Evolutionary conservation across 73 alveolate genomes (phyloP), one percentile per base, ranked within the genome.

Genomic region (Paramecium caudatum): DNA sequence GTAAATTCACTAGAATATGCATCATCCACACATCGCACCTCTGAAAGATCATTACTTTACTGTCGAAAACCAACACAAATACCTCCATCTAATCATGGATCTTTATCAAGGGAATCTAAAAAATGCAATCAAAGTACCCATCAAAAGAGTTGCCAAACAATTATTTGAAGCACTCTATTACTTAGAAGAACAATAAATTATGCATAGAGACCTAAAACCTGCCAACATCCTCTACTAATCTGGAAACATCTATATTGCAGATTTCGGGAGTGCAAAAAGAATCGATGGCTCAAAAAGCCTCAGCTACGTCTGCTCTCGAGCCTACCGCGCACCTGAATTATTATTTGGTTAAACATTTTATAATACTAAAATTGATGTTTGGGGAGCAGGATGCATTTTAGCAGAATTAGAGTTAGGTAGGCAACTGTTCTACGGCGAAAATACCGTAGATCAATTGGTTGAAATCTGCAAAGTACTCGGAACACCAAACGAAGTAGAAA

Each of bases 271-370:
- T 63, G 13, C 93, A 0, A 86, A 86, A 37, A 62, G 27, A 19
- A 37, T 86, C 15, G 90, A 86, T 63, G 88, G 80, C 61, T 47
- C 85, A 5, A 86, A 61, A 23, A 86, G 68, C 46, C 36, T 78
- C 27, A 70, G 93, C 13, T 92, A 94, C 78, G 93, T 94, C 30
- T 30, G 88, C 19, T 41, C 95, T 9, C 39, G 97, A 82, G 90
- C 84, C 27, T 94, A 94, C 65, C 46, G 96, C 30, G 97, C 97
- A 15, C 97, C 97, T 7, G 97, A 94, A 70, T 82, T 95, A 36
- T 74, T 95, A 23, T 50, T 95, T 12, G 97, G 97, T 36, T 48
- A 93, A 32, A 49, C 92, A 47, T 82, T 85, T 13, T 95, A 95
- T 91, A 84, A 90, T 19, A 61, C 91, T 12, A 95, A 82, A 70